Base-by-base conservation (phyloP, 768 basidiomycete genomes). In the Boletus rex-veris region DNA sequence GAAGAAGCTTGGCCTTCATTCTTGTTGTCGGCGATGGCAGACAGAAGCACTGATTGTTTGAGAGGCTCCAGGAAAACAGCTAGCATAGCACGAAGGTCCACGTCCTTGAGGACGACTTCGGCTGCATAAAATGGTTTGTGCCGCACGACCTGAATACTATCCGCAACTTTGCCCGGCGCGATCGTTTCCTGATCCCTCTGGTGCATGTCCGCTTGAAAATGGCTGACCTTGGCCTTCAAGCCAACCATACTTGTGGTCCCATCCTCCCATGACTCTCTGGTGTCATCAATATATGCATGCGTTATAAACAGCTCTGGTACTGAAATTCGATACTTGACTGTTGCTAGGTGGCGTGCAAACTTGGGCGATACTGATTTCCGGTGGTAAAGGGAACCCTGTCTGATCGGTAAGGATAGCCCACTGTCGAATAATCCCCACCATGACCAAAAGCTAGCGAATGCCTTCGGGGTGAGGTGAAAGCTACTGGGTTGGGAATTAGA, bases 341-440 rank as follows among this genome's bases (percentile, higher is more conserved):
- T 97, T 12, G 90, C 93, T 21, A 95, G 73, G 68, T 93, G 90
- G 36, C 86, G 82, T 36, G 91, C 85, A 63, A 98, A 85, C 72
- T 97, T 97, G 12, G 90, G 90, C 0, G 92, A 88, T 12, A 85
- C 77, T 2, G 79, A 78, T 26, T 85, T 82, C 40, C 77, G 75
- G 2, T 86, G 85, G 71, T 88, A 93, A 44, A 88, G 84, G 12
- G 76, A 78, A n/a, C 95, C 95, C 64, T 95, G 91, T 9, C 92
- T 85, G 42, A 94, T 88, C 2, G 93, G 93, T 9, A 96, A 75
- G 1, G 90, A 85, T 54, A 92, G 73, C 10, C 77, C 77, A 48
- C 83, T 77, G 63, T 94, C 87, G 63, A 98, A 98, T 5, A 94
- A 74, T 37, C 77, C 76, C 82, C 90, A 95, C 95, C 94, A 97